These are phyloP conservation scores for Syncephalastrum racemosum DNA, from an alignment of 371 early-diverging fungal species.

Conservation along the genomic window DNA sequence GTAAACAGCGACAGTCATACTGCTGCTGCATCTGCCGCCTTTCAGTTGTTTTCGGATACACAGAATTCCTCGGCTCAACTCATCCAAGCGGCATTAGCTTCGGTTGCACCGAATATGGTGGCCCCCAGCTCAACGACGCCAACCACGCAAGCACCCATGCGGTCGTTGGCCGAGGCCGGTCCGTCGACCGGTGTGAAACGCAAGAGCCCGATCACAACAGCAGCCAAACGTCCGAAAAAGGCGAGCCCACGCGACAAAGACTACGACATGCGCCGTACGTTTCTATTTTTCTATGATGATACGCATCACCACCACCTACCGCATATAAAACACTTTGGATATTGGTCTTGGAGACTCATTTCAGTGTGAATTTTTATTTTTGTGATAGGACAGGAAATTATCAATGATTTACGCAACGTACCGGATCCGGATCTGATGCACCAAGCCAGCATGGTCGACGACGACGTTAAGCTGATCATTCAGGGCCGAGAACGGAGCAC, in stretches of 20 bases:
- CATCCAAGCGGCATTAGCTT: conserved; percentile 45
- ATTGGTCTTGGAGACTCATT: background rate
- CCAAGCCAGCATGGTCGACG: conserved; percentile 45
- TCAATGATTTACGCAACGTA: conserved; percentile 44
- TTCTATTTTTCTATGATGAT: background rate
- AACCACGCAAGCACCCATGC: conserved; percentile 2
- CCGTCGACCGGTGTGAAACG: conserved; percentile 11
- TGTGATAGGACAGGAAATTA: conserved; percentile 35
- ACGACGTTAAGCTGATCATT: conserved; percentile 41
- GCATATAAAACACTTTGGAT: background rate
- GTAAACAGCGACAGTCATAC: background rate
- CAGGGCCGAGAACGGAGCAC: conserved; percentile 39
- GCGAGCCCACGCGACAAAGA: conserved; percentile 46
- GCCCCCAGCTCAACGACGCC: conserved; percentile 8
- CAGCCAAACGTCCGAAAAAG: conserved; percentile 34
- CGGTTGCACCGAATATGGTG: conserved; percentile 23
- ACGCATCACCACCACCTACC: background rate
- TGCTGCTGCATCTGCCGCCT: conserved; percentile 7
- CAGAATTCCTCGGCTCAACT: conserved; percentile 42
- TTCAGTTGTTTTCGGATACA: conserved; percentile 11
- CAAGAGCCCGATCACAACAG: conserved; percentile 14
- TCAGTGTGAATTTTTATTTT: background rate
- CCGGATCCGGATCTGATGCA: conserved; percentile 44
- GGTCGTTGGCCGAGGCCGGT: conserved; percentile 2
- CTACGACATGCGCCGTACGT: conserved; percentile 43